These are phyloP conservation scores for Arthrinium phaeospermum DNA, from an alignment of 2,329 filamentous ascomycete species.

Conservation along the genomic window DNA sequence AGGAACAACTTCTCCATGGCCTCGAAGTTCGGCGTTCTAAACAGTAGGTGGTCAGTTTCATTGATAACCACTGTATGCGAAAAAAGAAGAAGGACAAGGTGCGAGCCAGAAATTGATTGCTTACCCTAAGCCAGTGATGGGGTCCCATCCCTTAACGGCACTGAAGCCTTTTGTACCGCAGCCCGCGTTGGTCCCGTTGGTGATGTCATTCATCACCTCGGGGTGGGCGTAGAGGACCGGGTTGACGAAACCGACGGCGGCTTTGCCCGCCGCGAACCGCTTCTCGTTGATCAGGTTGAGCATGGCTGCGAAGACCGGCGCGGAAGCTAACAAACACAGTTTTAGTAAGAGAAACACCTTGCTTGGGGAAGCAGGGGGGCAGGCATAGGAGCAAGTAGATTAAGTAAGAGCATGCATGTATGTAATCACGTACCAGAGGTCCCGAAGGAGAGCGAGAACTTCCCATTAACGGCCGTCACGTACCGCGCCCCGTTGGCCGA, in stretches of 20 bases:
- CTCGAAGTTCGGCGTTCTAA: constrained; percentile 25
- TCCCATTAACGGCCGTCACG: constrained; percentile 49
- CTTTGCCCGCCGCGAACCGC: constrained; percentile 31
- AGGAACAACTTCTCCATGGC: constrained; percentile 25
- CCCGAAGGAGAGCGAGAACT: constrained; percentile 50
- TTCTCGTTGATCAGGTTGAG: constrained; percentile 34
- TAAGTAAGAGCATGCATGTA: no score
- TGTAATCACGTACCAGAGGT: constrained; percentile 45
- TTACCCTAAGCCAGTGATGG: constrained; percentile 39
- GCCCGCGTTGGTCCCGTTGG: constrained; percentile 36
- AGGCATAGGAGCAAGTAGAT: no score
- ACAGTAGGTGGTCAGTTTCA: not conserved
- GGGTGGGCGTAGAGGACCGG: constrained; percentile 36
- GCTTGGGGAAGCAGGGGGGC: no score
- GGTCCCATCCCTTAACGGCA: constrained; percentile 39
- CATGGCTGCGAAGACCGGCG: constrained; percentile 32
- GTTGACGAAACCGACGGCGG: constrained; percentile 34
- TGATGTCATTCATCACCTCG: constrained; percentile 39
- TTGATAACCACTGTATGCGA: no score
- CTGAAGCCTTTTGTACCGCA: constrained; percentile 36
- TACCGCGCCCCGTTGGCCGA: constrained; percentile 50
- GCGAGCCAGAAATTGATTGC: not conserved
- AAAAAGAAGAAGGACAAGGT: not conserved
- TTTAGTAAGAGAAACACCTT: no score
- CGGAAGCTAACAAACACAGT: constrained; percentile 34